Evolutionary conservation across 1,139 yeast species (phyloP).

Genomic region (Magnusiomyces fungicola): DNA sequence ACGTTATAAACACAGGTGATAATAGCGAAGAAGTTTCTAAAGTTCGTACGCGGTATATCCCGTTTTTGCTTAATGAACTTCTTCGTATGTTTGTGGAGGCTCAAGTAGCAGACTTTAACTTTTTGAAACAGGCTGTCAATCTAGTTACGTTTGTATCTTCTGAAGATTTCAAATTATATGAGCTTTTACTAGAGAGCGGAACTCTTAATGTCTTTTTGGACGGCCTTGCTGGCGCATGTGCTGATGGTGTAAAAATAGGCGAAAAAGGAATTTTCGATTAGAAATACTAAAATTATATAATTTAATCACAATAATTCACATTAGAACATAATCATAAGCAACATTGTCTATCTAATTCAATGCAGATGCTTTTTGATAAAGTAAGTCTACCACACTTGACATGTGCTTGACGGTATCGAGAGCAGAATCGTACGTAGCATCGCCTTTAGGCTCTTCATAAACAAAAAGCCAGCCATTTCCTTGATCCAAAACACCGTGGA

Average conservation of each 20-base stretch:
- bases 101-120: constrained; percentile 30
- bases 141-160: constrained; percentile 50
- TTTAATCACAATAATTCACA: too few relatives aligned
- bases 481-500: constrained; percentile 93
- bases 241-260: constrained; percentile 37
- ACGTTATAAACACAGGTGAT: constrained; percentile 7
- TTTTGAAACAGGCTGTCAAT: constrained; percentile 47
- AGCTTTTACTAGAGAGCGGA: constrained; percentile 54
- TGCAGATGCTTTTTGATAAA: constrained; percentile 88
- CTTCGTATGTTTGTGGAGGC: constrained; percentile 45
- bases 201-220: constrained; percentile 55
- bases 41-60: constrained; percentile 64
- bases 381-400: constrained; percentile 80
- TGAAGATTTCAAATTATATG: constrained; percentile 42
- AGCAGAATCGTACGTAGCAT: constrained; percentile 83
- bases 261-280: constrained; percentile 24
- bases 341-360: constrained; percentile 40
- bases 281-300: background rate
- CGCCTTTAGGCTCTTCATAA: constrained; percentile 82
- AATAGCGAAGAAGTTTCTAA: constrained; percentile 8
- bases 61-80: constrained; percentile 59
- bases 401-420: constrained; percentile 81
- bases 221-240: constrained; percentile 50
- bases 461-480: constrained; percentile 97
- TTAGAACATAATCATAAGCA: too few relatives aligned